phyloP scores from a whole-genome alignment of 768 basidiomycete genomes.

The Kwoniella europaea region DNA sequence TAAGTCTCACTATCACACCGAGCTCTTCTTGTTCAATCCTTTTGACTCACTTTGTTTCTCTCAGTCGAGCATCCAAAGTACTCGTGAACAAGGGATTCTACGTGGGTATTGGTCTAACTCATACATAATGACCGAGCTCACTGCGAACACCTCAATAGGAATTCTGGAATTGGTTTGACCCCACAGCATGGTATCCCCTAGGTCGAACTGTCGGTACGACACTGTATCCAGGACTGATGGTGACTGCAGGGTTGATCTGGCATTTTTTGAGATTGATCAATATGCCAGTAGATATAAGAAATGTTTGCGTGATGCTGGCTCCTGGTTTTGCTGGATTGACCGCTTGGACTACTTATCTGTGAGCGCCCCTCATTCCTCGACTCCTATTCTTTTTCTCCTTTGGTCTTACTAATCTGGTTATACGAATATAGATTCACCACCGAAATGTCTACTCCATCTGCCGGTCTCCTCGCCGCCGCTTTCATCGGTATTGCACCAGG shows the following conservation, averaged over 20 bases:
- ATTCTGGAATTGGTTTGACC: conserved; percentile 99
- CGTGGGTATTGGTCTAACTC: conserved; percentile 64
- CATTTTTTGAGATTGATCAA: conserved; percentile 83
- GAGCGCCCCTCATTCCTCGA: conserved; percentile 47
- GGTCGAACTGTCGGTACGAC: conserved; percentile 98
- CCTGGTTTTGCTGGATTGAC: conserved; percentile 97
- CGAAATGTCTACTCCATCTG: conserved; percentile 92
- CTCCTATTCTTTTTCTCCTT: not conserved
- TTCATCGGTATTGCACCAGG: conserved; percentile 97
- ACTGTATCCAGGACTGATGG: conserved; percentile 98
- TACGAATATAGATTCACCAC: conserved; percentile 80
- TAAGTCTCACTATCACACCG: conserved; percentile 61
- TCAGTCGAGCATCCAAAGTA: conserved; percentile 88
- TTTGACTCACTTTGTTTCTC: not conserved
- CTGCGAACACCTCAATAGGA: conserved; percentile 64
- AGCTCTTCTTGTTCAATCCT: not conserved
- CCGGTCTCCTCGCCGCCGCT: conserved; percentile 93
- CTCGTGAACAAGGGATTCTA: conserved; percentile 93
- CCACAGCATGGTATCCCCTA: conserved; percentile 98
- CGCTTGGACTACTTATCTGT: conserved; percentile 96
- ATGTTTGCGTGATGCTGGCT: conserved; percentile 93
- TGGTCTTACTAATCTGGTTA: not conserved
- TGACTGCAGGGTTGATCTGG: conserved; percentile 96
- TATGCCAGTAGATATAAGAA: conserved; percentile 95
- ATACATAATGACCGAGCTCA: not conserved